Base-by-base conservation (phyloP, 2,329 filamentous ascomycete genomes). In the Aquanectria penicillioides region DNA sequence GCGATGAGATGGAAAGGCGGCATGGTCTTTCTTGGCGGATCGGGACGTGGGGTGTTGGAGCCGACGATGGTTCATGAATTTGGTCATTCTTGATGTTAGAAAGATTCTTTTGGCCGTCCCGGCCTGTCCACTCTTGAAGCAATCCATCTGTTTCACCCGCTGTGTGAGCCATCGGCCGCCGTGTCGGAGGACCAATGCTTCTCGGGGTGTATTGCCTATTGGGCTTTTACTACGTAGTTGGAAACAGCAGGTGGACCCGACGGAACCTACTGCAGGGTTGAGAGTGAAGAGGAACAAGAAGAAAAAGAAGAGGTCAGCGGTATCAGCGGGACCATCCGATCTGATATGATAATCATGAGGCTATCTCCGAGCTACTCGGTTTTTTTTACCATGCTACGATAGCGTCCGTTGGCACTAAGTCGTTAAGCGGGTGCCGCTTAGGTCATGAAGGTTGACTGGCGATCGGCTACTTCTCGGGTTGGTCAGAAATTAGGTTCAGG, bases 21-120 rank as follows among this genome's bases (percentile, higher is more conserved):
- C 11, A 28, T 17, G n/a, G 31, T 31, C 31, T 13, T 36, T 41
- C 18, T 41, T 15, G 36, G 28, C 28, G 23, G n/a, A n/a, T 17
- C 28, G 48, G 37, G 48, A 41, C 37, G 48, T 51, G 48, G 48
- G 34, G 47, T 28, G n/a, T n/a, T n/a, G n/a, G n/a, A n/a, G n/a
- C n/a, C n/a, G n/a, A n/a, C n/a, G n/a, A n/a, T n/a, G n/a, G n/a
- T n/a, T n/a, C n/a, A n/a, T n/a, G n/a, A n/a, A n/a, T n/a, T n/a
- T n/a, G n/a, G n/a, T n/a, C n/a, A n/a, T n/a, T n/a, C n/a, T n/a
- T n/a, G n/a, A n/a, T n/a, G n/a, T n/a, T n/a, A n/a, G n/a, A n/a
- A n/a, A n/a, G n/a, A n/a, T n/a, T n/a, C n/a, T n/a, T n/a, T n/a
- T n/a, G n/a, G n/a, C n/a, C n/a, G n/a, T n/a, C n/a, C n/a, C n/a